Evolutionary conservation across 2,329 filamentous ascomycete genomes (phyloP), one percentile per base, ranked within the genome.

Genomic region (Eutypella sp.): DNA sequence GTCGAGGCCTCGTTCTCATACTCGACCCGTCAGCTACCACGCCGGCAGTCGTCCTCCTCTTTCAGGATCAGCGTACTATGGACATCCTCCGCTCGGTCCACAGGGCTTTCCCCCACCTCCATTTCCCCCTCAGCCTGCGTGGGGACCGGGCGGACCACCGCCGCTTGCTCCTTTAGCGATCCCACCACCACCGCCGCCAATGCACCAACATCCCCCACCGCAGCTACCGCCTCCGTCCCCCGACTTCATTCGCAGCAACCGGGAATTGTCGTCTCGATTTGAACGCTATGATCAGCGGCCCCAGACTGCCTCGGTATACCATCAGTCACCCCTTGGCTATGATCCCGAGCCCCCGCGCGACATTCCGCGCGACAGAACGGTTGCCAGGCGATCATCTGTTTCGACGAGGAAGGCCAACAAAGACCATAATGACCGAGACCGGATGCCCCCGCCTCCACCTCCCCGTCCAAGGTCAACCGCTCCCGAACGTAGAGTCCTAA

Each of bases 371-470:
- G 58, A 65, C 3, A 59, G 64, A 11, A 60, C 58, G 3, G 48
- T 72, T 2, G 40, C 61, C 5, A 67, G 74, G 22, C 70, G 72
- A 19, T 52, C 68, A n/a, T 77, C 75, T 1, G 57, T 65, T 27
- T 63, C 63, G 11, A n/a, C n/a, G n/a, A 69, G 62, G 56, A 65
- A 58, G 41, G 27, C 37, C 29, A 52, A 57, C 51, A 72, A 68
- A 45, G 57, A 64, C 7, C 67, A 72, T 1, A 70, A 76, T 1
- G 73, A 75, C 42, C 67, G 70, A 25, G 62, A 56, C 41, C 64
- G 66, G 24, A 76, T 78, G 74, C 75, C 76, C 19, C 75, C 75
- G 10, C 74, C 74, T 4, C 60, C 63, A 9, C 63, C 72, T 13
- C 70, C 68, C 58, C 27, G 62, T 58, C 25, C 67, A 56, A 40